phyloP scores from a whole-genome alignment of 2,329 filamentous ascomycete species.

The Aspergillus versicolor region DNA sequence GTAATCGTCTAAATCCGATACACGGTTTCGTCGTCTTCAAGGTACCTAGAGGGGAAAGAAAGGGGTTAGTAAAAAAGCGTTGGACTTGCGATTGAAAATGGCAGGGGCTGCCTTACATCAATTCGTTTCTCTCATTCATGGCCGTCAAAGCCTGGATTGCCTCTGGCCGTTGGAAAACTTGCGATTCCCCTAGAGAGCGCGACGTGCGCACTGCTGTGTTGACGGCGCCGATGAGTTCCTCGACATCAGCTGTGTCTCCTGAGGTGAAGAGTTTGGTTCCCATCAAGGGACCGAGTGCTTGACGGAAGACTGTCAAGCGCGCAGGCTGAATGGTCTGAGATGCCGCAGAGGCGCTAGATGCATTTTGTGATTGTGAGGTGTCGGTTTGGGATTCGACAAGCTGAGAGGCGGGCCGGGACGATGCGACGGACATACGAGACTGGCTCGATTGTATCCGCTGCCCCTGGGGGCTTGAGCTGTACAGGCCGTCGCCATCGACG shows the following conservation, averaged over 20 bases:
- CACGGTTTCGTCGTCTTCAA: conserved; percentile 59
- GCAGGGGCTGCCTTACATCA: conserved; percentile 69
- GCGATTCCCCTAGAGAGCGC: conserved; percentile 48
- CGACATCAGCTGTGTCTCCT: conserved; percentile 71
- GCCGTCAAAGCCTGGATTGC: conserved; percentile 73
- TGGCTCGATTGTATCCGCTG: conserved; percentile 39
- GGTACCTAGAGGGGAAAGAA: conserved; percentile 35
- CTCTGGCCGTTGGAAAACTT: conserved; percentile 68
- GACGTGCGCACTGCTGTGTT: conserved; percentile 64
- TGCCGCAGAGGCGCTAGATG: conserved; percentile 29
- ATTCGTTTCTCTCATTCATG: conserved; percentile 80
- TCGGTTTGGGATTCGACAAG: conserved; percentile 56
- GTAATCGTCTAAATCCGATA: conserved; percentile 62
- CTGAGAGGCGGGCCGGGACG: conserved; percentile 75
- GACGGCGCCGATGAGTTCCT: conserved; percentile 72
- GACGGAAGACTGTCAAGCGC: conserved; percentile 73
- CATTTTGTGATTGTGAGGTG: conserved; percentile 48
- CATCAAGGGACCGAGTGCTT: conserved; percentile 78
- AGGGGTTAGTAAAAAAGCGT: neutral
- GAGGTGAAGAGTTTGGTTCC: conserved; percentile 81
- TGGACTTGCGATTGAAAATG: neutral
- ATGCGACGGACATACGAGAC: conserved; percentile 69
- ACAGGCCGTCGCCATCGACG: conserved; percentile 54
- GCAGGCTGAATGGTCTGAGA: conserved; percentile 47
- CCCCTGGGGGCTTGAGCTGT: conserved; percentile 52